Base-by-base conservation (phyloP, 768 basidiomycete species). In the Tephrocybe sp. region DNA sequence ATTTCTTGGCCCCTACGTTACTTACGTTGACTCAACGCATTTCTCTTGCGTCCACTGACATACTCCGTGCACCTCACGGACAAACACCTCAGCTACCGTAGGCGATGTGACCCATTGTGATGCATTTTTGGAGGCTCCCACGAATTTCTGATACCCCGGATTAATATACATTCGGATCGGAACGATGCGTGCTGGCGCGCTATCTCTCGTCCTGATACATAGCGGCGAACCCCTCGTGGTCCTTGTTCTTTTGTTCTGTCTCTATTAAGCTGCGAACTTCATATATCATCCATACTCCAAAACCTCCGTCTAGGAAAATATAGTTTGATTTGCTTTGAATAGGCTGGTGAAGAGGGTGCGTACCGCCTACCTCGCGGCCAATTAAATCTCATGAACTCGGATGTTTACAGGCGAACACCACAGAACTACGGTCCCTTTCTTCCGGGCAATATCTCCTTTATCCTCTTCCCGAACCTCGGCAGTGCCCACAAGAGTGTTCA, bases 241-340 rank as follows among this genome's bases (percentile, higher is more conserved):
- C 36, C 32, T 34, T 21, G 9, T 52, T 47, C 51, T 52, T 52
- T 52, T 52, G 51, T 52, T 52, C 51, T 42, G 36, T 19, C 19
- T 42, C 25, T 13, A 35, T 25, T 25, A 6, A 37, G 30, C 28
- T 31, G 24, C 45, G 36, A 32, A 52, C 47, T 52, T 47, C 38
- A 52, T 37, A 19, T 42, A 52, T 52, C 44, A n/a, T n/a, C n/a
- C n/a, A 15, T 35, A 38, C 27, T 37, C 22, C 44, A 18, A 18
- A 19, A 11, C 42, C 28, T 24, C 12, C 27, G 37, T 42, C 32
- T 18, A 13, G 26, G 12, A n/a, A 32, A 30, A 31, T 37, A 40
- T 42, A 22, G 32, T 45, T 49, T 44, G 28, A 28, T 11, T 44
- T 34, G 27, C 9, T 30, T 12, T 21, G 35, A 22, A 35, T 25